These are phyloP conservation scores for Aspergillus piperis DNA, from an alignment of 2,329 filamentous ascomycete genomes.

Conservation along the genomic window DNA sequence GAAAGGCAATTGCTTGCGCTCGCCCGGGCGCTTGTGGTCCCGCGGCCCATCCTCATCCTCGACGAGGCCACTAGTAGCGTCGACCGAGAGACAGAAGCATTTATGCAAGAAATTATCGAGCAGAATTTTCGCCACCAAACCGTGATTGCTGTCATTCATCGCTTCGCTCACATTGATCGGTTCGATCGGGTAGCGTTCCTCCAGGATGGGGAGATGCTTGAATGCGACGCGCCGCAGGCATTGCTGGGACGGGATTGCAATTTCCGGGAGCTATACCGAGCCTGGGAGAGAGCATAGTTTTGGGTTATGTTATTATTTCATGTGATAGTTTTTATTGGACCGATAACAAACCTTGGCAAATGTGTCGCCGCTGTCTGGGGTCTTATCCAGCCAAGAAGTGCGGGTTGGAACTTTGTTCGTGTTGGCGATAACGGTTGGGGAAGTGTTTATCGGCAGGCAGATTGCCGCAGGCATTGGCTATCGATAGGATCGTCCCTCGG, in stretches of 20 bases:
- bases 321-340: not conserved
- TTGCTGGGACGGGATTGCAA: slow-evolving; percentile 4
- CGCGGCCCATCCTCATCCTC: slow-evolving; percentile 15
- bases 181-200: slow-evolving; percentile 31
- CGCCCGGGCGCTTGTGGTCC: slow-evolving; percentile 61
- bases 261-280: not conserved
- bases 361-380: no score
- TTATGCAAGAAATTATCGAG: slow-evolving; percentile 31
- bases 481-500: no score
- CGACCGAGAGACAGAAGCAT: slow-evolving; percentile 20
- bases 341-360: no score
- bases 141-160: slow-evolving; percentile 32
- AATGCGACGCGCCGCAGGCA: slow-evolving; percentile 10
- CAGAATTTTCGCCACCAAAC: slow-evolving; percentile 29
- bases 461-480: no score
- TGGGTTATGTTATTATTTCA: not conserved
- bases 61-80: slow-evolving; percentile 23
- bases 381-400: no score
- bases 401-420: no score
- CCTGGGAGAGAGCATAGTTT: not conserved
- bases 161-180: slow-evolving; percentile 28
- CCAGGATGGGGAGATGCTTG: slow-evolving; percentile 24
- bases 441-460: no score
- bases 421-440: no score
- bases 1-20: slow-evolving; percentile 73